These are phyloP conservation scores for Gryganskiella cystojenkinii DNA, from an alignment of 192 early-diverging fungal genomes.

Conservation along the genomic window DNA sequence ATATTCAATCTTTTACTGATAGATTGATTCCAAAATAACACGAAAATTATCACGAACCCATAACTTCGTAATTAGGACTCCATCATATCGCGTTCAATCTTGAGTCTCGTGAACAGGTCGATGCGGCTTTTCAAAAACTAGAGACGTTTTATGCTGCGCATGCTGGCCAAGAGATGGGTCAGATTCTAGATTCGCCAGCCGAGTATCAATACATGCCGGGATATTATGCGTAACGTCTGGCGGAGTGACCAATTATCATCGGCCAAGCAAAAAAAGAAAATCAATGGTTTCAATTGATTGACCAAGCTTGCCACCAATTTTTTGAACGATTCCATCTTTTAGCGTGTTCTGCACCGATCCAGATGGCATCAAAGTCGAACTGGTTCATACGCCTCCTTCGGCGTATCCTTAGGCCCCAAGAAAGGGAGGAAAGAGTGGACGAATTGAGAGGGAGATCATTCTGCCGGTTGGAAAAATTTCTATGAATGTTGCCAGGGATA, in stretches of 20 bases:
- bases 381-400: not conserved
- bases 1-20: too few species aligned
- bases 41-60: not conserved
- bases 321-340: not conserved
- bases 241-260: too few species aligned
- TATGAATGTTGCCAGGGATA: too few species aligned
- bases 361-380: not conserved
- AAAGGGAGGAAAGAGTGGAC: too few species aligned
- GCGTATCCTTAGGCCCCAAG: too few species aligned
- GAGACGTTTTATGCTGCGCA: not conserved
- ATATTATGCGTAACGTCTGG: constrained; percentile 19
- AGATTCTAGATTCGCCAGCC: constrained; percentile 10
- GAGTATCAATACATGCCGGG: constrained; percentile 11
- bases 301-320: too few species aligned
- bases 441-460: too few species aligned
- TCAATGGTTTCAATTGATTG: too few species aligned
- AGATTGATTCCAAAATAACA: too few species aligned
- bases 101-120: constrained; percentile 6
- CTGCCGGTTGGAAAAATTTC: not conserved
- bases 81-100: constrained; percentile 15
- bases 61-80: not conserved
- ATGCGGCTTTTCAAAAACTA: not conserved
- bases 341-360: not conserved
- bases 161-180: not conserved
- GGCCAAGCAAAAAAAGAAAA: too few species aligned